Base-by-base conservation (phyloP, 805 yeast species). In the Candida verbasci region DNA sequence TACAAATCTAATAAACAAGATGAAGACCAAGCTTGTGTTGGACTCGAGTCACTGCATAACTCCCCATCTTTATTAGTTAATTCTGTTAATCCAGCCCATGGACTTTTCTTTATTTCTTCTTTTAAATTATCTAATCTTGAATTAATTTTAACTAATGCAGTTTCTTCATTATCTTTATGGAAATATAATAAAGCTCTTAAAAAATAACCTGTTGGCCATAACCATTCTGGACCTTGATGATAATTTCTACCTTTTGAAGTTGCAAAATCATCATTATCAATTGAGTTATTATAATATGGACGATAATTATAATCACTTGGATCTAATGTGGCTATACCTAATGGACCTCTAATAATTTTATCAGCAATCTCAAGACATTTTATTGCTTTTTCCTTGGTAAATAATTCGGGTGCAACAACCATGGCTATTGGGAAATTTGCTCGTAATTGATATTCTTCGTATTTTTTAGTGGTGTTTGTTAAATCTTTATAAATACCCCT, bases 221-320 rank as follows among this genome's bases (percentile, higher is more conserved):
- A 84, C 98, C 98, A 91, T 56, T 93, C 98, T 2, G 98, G 98
- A 2, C 98, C 98, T 62, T 91, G 97, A 59, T 91, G 98, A 57
- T 91, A 91, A 62, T 93, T 93, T 50, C 97, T 76, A 21, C 98
- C 98, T 60, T 88, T 87, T 2, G 97, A 72, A 0, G 97, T 88
- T 1, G 94, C 87, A 70, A 88, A 93, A 58, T 91, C 96, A 4
- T 72, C 77, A 36, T 76, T 77, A 51, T 91, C 97, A 27, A 75
- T 82, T 32, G 87, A 65, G 56, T 91, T 93, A 52, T 68, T 68
- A 59, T 91, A 91, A 62, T 86, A 77, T 2, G 98, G 98, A 44
- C 95, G 73, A 58, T 93, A 91, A 60, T 91, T 89, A 65, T 79
- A 74, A 62, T 91, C 98, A 10, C 82, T 73, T 3, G 98, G 97